Percentiles rank a stretch among this genome's conserved stretches.
These are phyloP conservation scores for Penicillium cataractarum DNA, from an alignment of 495 filamentous ascomycete species.

Conservation along the genomic window DNA sequence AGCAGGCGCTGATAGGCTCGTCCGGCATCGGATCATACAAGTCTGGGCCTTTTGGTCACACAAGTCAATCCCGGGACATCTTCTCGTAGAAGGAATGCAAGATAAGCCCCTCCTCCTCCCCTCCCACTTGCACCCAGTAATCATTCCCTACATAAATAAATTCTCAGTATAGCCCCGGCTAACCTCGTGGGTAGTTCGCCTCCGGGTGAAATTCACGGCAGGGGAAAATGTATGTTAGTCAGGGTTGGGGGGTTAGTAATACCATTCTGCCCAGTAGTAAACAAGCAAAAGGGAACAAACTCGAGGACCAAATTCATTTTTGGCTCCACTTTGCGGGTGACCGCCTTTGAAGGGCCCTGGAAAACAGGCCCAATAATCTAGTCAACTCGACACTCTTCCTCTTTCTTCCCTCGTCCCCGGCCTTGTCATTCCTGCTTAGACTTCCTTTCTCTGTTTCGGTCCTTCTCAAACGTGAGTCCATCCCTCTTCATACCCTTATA, in stretches of 20 bases:
- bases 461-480: conserved; percentile 13
- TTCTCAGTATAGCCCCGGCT: conserved; percentile 1
- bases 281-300: neutral
- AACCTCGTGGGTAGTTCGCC: neutral
- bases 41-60: neutral
- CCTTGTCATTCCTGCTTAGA: conserved; percentile 1
- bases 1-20: conserved; percentile 34
- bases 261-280: neutral
- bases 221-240: neutral
- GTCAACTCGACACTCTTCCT: conserved; percentile 16
- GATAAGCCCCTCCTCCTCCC: conserved; percentile 3
- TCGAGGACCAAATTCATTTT: neutral
- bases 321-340: neutral
- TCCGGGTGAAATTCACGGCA: conserved; percentile 35
- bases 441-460: conserved; percentile 11
- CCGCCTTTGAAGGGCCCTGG: conserved; percentile 2
- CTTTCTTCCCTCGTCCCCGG: conserved; percentile 14
- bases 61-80: neutral
- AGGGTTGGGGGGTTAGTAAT: neutral
- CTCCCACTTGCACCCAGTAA: neutral
- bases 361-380: neutral
- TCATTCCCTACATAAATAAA: neutral
- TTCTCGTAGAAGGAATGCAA: neutral
- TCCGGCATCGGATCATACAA: neutral
- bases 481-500: neutral